phyloP scores from a whole-genome alignment of 1,284 basidiomycete species.

The Pascua sp. region DNA sequence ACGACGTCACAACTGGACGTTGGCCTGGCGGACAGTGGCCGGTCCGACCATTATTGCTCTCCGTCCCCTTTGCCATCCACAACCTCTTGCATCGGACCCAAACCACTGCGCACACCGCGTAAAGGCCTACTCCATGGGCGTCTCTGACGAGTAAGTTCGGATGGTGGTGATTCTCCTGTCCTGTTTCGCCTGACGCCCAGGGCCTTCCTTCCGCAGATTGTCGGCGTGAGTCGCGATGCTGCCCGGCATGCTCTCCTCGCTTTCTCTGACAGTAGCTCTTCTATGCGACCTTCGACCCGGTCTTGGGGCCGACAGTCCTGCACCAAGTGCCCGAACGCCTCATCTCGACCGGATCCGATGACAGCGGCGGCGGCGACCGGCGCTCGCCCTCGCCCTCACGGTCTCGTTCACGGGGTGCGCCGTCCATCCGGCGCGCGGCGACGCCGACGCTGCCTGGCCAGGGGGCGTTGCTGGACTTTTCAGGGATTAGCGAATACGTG shows the following conservation, averaged over 20 bases:
- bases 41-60: too few relatives aligned
- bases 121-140: conserved; percentile 1
- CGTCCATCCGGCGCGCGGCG: background rate
- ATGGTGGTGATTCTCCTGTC: background rate
- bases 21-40: too few relatives aligned
- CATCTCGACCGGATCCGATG: conserved; percentile 33
- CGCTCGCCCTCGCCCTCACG: conserved; percentile 16
- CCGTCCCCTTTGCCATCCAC: too few relatives aligned
- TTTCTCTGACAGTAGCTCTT: conserved; percentile 37
- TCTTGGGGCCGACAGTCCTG: conserved; percentile 40
- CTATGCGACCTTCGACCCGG: conserved; percentile 49
- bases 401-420: conserved; percentile 19
- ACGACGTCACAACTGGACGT: too few relatives aligned
- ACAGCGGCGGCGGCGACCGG: background rate
- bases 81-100: too few relatives aligned
- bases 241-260: background rate
- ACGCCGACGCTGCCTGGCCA: background rate
- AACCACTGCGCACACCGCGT: too few relatives aligned
- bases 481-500: conserved; percentile 86
- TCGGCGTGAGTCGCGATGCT: conserved; percentile 35
- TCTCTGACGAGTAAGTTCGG: conserved; percentile 11
- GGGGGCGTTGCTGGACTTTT: conserved; percentile 73
- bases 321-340: conserved; percentile 51
- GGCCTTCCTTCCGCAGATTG: conserved; percentile 48
- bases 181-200: conserved; percentile 27